Evolutionary conservation across 2,329 filamentous ascomycete genomes (phyloP).

Genomic region (Fusarium ramigenum): DNA sequence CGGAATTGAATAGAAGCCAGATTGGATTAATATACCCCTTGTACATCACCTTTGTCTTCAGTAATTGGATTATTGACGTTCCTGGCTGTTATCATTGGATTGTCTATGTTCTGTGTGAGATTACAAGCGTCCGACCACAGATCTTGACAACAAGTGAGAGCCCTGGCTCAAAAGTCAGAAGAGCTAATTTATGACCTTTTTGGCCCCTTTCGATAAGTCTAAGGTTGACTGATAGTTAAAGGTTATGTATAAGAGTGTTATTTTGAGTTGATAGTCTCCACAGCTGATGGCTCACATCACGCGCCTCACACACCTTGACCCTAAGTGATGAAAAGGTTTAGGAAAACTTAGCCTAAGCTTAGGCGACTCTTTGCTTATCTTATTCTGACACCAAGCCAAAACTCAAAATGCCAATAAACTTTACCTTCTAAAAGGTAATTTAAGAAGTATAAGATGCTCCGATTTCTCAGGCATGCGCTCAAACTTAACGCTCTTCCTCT

Average conservation of each 20-base stretch:
- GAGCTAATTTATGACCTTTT: neutral
- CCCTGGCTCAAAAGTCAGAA: no score
- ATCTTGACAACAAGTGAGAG: fast-evolving
- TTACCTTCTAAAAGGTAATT: neutral
- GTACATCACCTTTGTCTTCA: neutral
- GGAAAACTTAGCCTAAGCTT: no score
- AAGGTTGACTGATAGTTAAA: neutral
- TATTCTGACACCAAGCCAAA: neutral
- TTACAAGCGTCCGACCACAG: neutral
- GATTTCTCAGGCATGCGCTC: neutral
- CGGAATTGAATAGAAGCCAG: neutral
- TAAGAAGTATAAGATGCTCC: neutral
- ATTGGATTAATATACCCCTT: neutral
- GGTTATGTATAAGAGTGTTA: no score
- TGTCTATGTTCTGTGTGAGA: neutral
- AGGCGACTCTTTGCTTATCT: no score
- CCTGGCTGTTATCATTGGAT: neutral
- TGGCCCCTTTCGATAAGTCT: no score
- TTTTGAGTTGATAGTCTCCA: no score
- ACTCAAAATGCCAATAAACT: neutral
- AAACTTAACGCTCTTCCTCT: neutral
- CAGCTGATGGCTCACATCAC: no score
- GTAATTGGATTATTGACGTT: no score
- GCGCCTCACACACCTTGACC: no score
- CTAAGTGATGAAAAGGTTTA: no score